Percentiles rank a stretch among this genome's conserved stretches.
Conservation (phyloP, 176 grass and related monocot genomes). For the Aegilops bicornis region DNA sequence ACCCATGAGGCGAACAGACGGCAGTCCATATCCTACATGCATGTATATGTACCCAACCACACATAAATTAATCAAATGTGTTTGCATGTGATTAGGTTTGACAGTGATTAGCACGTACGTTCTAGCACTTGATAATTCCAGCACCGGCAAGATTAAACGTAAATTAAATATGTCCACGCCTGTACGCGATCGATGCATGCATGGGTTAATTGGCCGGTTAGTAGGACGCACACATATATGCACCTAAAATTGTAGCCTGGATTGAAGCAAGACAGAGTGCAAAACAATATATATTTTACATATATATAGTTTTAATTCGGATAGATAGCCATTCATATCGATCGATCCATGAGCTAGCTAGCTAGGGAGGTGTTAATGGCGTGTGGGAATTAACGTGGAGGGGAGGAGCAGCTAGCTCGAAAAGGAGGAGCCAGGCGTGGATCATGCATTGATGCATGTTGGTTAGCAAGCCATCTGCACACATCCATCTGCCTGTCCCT, state of each 20-base stretch:
- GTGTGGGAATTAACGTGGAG: too few relatives aligned
- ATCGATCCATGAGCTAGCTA: background rate
- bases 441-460: background rate
- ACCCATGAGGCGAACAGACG: background rate
- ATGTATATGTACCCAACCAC: background rate
- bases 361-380: background rate
- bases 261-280: background rate
- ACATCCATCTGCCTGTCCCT: background rate
- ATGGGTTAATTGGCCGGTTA: background rate
- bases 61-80: background rate
- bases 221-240: background rate
- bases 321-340: too few relatives aligned
- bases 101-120: background rate
- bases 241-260: background rate
- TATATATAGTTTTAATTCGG: too few relatives aligned
- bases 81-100: background rate
- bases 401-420: background rate
- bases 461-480: background rate
- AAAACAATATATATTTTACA: background rate
- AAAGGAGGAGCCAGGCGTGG: background rate
- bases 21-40: background rate
- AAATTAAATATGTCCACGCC: background rate
- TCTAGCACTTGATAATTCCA: background rate
- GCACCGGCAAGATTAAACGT: background rate
- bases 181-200: too few relatives aligned